Evolutionary conservation across 352 stramenopile genomes (phyloP).

Genomic region (Globisporangium okanoganense): DNA sequence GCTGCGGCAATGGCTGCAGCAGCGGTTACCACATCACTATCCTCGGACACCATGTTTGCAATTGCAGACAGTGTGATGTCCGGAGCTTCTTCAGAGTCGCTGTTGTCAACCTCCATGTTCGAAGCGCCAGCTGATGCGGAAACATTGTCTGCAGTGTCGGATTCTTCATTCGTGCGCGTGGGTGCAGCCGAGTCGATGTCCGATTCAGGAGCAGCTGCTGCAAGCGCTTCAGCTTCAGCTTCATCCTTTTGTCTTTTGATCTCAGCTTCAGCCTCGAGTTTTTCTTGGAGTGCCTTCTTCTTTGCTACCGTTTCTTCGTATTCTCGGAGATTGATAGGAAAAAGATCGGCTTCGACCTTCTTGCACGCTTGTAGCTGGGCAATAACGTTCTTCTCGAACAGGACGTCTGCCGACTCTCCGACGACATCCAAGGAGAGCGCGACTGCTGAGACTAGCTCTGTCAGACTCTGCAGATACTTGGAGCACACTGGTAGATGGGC

Average conservation of each 20-base stretch:
- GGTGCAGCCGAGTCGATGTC: constrained; percentile 5
- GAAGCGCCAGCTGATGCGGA: constrained; percentile 23
- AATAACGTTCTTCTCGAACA: constrained; percentile 46
- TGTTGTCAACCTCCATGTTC: constrained; percentile 84
- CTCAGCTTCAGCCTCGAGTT: constrained; percentile 45
- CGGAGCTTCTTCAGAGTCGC: constrained; percentile 67
- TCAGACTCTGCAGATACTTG: constrained; percentile 81
- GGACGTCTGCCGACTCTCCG: constrained; percentile 37
- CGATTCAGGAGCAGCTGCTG: background rate
- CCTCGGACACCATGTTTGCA: constrained; percentile 84
- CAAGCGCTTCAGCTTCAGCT: constrained; percentile 17
- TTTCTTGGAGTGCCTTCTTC: constrained; percentile 35
- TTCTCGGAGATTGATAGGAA: constrained; percentile 57
- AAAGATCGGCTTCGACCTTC: constrained; percentile 61
- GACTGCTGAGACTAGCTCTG: constrained; percentile 75
- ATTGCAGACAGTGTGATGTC: constrained; percentile 81
- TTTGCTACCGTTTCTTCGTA: constrained; percentile 53
- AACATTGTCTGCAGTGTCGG: constrained; percentile 23
- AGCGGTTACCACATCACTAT: constrained; percentile 63
- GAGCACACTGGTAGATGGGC: constrained; percentile 73
- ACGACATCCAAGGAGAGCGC: constrained; percentile 56
- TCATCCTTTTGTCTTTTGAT: constrained; percentile 40
- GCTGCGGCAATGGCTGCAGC: constrained; percentile 45
- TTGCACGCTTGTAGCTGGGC: constrained; percentile 48
- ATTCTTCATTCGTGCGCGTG: constrained; percentile 17